phyloP scores from a whole-genome alignment of 805 yeast species.

The Yamadazyma sp. region DNA sequence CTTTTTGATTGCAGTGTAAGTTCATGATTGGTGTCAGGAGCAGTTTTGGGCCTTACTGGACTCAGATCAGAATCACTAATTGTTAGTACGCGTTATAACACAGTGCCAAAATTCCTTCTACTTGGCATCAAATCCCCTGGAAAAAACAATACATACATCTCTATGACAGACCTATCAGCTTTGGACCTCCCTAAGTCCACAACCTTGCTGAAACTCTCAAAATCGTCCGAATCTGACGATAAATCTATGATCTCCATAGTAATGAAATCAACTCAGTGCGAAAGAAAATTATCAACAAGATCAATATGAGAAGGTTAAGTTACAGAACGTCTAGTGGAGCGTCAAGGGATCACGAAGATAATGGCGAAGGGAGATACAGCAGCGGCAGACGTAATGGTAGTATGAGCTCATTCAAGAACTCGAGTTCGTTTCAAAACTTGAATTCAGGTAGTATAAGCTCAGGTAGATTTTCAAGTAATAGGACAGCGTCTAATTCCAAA shows the following conservation, averaged over 20 bases:
- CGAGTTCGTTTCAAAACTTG: too few species aligned
- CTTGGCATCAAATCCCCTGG: too few species aligned
- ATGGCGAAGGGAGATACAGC: too few species aligned
- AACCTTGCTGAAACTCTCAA: constrained; percentile 1
- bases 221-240: not conserved
- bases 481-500: constrained; percentile 1
- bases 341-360: constrained; percentile 1
- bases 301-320: constrained; percentile 5
- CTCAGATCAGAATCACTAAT: too few species aligned
- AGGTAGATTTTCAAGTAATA: constrained; percentile 8
- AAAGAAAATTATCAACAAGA: constrained; percentile 1
- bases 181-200: constrained; percentile 1
- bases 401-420: not conserved
- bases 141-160: constrained; percentile 1
- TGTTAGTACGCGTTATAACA: too few species aligned
- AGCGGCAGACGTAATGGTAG: too few species aligned
- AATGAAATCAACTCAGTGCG: not conserved
- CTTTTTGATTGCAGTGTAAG: too few species aligned
- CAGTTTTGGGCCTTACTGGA: too few species aligned
- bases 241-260: constrained; percentile 7
- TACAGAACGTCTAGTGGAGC: constrained; percentile 6
- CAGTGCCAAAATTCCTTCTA: too few species aligned
- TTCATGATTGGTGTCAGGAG: too few species aligned
- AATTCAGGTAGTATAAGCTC: too few species aligned
- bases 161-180: not conserved